phyloP scores from a whole-genome alignment of 306 rosid species.

The Ormosia emarginata region DNA sequence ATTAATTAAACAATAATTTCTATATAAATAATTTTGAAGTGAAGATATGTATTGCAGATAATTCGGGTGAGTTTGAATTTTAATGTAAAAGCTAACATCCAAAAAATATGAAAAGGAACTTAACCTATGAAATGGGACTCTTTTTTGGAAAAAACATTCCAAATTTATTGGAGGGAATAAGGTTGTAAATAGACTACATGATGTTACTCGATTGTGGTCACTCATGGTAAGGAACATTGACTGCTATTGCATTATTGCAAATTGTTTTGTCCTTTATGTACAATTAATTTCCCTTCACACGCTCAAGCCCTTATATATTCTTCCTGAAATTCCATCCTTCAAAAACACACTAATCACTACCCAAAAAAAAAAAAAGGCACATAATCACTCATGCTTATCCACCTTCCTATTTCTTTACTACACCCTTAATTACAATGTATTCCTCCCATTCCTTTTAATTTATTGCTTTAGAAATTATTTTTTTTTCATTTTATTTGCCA shows the following conservation, averaged over 20 bases:
- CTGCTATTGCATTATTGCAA: background rate
- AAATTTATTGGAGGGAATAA: background rate
- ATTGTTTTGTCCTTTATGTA: background rate
- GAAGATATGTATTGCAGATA: too few species aligned
- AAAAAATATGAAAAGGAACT: too few species aligned
- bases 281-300: background rate
- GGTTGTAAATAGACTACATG: background rate
- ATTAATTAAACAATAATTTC: too few species aligned
- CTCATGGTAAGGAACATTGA: background rate
- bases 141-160: background rate
- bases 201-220: conserved; percentile 18
- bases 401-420: background rate
- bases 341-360: background rate
- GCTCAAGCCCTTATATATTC: background rate
- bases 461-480: too few species aligned
- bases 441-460: too few species aligned
- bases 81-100: too few species aligned
- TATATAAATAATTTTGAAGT: too few species aligned
- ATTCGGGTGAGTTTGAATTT: too few species aligned
- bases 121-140: background rate
- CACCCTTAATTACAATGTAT: background rate
- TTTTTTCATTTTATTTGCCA: too few species aligned
- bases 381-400: background rate
- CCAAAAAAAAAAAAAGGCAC: too few species aligned
- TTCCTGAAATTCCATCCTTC: conserved; percentile 5